Conservation (phyloP, 78 protist species). For the Carpediemonas membranifera region DNA sequence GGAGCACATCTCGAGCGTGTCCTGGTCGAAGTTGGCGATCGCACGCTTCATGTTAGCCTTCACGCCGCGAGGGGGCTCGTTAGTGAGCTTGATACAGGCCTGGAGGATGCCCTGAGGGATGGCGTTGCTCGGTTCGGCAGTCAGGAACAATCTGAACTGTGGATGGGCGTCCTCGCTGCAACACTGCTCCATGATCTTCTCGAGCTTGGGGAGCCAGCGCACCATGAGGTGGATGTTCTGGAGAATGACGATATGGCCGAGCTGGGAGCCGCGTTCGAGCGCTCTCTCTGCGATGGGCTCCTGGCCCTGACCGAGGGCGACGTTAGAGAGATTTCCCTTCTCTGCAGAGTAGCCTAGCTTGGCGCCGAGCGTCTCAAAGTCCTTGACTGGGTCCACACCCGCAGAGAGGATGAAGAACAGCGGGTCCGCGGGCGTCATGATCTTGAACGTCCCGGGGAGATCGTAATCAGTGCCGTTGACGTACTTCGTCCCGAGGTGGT, state of each 20-base stretch:
- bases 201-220: slow-evolving; percentile 54
- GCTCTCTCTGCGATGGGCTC: slow-evolving; percentile 53
- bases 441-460: slow-evolving; percentile 30
- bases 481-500: slow-evolving; percentile 35
- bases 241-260: slow-evolving; percentile 70
- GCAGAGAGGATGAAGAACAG: slow-evolving; percentile 72
- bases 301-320: slow-evolving; percentile 82
- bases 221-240: slow-evolving; percentile 65
- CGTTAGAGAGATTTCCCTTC: slow-evolving; percentile 24
- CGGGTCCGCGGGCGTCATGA: slow-evolving; percentile 39
- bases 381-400: slow-evolving; percentile 70
- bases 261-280: neutral
- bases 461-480: slow-evolving; percentile 11
- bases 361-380: slow-evolving; percentile 46
- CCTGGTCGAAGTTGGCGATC: slow-evolving; percentile 26
- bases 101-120: slow-evolving; percentile 61
- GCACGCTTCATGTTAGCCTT: slow-evolving; percentile 47
- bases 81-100: slow-evolving; percentile 66
- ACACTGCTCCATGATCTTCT: slow-evolving; percentile 40
- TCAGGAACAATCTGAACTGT: slow-evolving; percentile 57
- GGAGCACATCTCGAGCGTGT: slow-evolving; percentile 29
- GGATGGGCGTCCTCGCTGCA: slow-evolving; percentile 11
- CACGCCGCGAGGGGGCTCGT: slow-evolving; percentile 77
- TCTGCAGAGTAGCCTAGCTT: slow-evolving; percentile 27
- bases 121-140: slow-evolving; percentile 45